Percentiles rank a stretch among this genome's conserved stretches.
Conservation (phyloP, 192 early-diverging fungal genomes). For the Chytriomyces sp. region DNA sequence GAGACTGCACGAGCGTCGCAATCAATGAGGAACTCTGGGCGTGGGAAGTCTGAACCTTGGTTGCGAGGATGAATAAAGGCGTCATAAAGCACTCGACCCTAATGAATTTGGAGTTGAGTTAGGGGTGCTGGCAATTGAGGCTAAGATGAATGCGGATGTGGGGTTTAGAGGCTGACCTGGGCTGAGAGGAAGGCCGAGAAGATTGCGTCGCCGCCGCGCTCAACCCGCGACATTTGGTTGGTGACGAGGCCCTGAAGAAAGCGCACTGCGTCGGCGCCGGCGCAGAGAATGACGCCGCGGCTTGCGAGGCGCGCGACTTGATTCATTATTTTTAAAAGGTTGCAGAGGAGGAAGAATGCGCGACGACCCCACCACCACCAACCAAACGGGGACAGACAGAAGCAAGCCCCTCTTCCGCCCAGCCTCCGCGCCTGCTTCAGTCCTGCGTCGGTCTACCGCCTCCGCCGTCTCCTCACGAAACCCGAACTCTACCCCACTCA, state of each 20-base stretch:
- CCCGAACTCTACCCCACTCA: not conserved
- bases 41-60: constrained; percentile 58
- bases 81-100: constrained; percentile 89
- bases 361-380: too few species aligned
- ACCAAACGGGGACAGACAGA: too few species aligned
- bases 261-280: constrained; percentile 73
- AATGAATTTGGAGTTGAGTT: too few species aligned
- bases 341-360: too few species aligned
- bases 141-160: not conserved
- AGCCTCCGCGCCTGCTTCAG: too few species aligned
- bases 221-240: constrained; percentile 78
- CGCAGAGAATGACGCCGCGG: constrained; percentile 35
- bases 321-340: not conserved
- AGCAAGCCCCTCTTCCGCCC: too few species aligned
- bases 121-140: not conserved
- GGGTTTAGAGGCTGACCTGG: constrained; percentile 45
- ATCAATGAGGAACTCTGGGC: constrained; percentile 76
- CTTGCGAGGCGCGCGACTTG: not conserved
- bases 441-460: not conserved
- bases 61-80: constrained; percentile 83
- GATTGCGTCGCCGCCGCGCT: constrained; percentile 71
- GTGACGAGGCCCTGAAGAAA: constrained; percentile 93
- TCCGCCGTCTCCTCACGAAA: not conserved
- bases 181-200: constrained; percentile 81
- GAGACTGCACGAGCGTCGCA: constrained; percentile 60